phyloP scores from a whole-genome alignment of 2,329 filamentous ascomycete genomes.

The Aspergillus nomiae region DNA sequence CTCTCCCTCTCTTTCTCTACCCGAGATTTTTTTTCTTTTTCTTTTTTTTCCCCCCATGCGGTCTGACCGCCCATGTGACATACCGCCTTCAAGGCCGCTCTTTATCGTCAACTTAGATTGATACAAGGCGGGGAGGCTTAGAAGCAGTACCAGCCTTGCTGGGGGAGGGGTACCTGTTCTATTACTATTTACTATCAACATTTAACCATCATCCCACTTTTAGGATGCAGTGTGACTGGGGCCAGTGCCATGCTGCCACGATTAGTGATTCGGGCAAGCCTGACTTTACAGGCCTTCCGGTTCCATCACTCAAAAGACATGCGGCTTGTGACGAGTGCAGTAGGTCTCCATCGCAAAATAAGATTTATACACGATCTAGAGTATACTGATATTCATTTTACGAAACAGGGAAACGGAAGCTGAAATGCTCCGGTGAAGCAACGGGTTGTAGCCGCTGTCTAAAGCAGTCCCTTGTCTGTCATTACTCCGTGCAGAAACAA shows the following conservation, averaged over 20 bases:
- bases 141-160: neutral
- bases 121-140: neutral
- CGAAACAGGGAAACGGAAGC: slow-evolving; percentile 46
- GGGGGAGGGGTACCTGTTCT: neutral
- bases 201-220: neutral
- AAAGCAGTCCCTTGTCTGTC: slow-evolving; percentile 45
- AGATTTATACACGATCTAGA: neutral
- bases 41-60: neutral
- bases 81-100: slow-evolving; percentile 28
- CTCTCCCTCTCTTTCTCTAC: slow-evolving; percentile 26
- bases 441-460: slow-evolving; percentile 46
- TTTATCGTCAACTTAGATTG: slow-evolving; percentile 20
- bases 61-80: slow-evolving; percentile 41
- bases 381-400: slow-evolving; percentile 17
- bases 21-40: slow-evolving; percentile 13
- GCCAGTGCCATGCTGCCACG: slow-evolving; percentile 7
- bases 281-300: slow-evolving; percentile 13
- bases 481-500: slow-evolving; percentile 51
- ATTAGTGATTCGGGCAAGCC: slow-evolving; percentile 9
- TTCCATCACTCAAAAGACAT: slow-evolving; percentile 43
- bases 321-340: slow-evolving; percentile 53
- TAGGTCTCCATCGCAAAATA: slow-evolving; percentile 32
- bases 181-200: neutral
- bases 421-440: slow-evolving; percentile 52
- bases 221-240: slow-evolving; percentile 19